Conservation (phyloP, 768 basidiomycete species). For the Pleurotus ostreatus region DNA sequence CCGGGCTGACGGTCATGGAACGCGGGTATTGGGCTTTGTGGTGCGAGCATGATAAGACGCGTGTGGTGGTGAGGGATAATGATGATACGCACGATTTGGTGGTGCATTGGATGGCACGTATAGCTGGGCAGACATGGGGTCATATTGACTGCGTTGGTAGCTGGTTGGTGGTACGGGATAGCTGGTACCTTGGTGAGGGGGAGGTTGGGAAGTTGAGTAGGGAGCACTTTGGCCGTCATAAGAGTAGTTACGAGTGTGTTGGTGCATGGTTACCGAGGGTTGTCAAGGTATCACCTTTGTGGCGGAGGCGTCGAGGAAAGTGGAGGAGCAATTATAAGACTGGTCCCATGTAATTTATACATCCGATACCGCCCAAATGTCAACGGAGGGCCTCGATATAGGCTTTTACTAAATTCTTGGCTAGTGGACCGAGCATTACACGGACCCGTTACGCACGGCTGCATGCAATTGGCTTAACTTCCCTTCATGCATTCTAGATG, state of each 20-base stretch:
- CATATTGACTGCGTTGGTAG: constrained; percentile 3
- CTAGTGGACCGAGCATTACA: constrained; percentile 1
- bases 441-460: constrained; percentile 9
- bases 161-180: constrained; percentile 1
- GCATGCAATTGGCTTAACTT: constrained; percentile 1
- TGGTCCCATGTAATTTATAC: constrained; percentile 7
- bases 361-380: constrained; percentile 36
- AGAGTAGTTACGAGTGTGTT: constrained; percentile 33
- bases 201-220: constrained; percentile 17
- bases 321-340: constrained; percentile 1
- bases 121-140: background rate
- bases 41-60: constrained; percentile 10
- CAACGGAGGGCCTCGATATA: constrained; percentile 15
- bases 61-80: no score
- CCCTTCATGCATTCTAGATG: constrained; percentile 6
- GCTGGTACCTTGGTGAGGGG: constrained; percentile 6
- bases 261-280: constrained; percentile 28
- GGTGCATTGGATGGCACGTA: constrained; percentile 7
- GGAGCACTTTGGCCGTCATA: constrained; percentile 33
- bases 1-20: constrained; percentile 15
- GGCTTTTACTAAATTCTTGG: constrained; percentile 8
- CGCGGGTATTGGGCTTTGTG: constrained; percentile 25
- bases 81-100: constrained; percentile 1
- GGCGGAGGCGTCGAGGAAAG: constrained; percentile 16
- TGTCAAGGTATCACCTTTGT: constrained; percentile 18